phyloP scores from a whole-genome alignment of 768 basidiomycete species.

The Neoboletus brunneissimus region DNA sequence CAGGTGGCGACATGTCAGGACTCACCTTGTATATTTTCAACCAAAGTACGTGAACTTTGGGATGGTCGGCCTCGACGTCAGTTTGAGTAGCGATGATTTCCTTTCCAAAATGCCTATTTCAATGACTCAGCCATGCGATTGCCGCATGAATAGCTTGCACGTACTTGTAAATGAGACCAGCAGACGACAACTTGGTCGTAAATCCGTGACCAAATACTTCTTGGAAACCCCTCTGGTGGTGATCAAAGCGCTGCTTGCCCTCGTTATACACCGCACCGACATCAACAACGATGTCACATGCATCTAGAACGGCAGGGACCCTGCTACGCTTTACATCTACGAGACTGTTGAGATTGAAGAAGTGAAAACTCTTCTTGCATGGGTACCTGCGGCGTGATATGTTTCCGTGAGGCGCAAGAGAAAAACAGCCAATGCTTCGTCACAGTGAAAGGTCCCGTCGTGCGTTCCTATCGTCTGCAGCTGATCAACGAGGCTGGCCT shows the following conservation, averaged over 20 bases:
- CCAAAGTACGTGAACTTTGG: constrained; percentile 74
- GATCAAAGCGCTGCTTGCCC: constrained; percentile 78
- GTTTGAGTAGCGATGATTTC: constrained; percentile 72
- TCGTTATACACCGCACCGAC: constrained; percentile 92
- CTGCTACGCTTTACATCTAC: constrained; percentile 69
- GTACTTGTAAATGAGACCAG: constrained; percentile 94
- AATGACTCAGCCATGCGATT: constrained; percentile 2
- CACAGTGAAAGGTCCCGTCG: constrained; percentile 94
- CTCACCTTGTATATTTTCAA: constrained; percentile 82
- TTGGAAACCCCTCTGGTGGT: constrained; percentile 91
- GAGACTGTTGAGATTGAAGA: constrained; percentile 1
- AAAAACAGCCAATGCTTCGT: constrained; percentile 93
- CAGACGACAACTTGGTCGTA: constrained; percentile 85
- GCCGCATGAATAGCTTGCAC: constrained; percentile 21
- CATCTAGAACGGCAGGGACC: constrained; percentile 65
- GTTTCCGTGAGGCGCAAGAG: constrained; percentile 74
- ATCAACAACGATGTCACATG: constrained; percentile 94
- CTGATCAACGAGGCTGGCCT: background rate
- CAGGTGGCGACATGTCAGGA: background rate
- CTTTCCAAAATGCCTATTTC: constrained; percentile 77
- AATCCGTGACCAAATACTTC: constrained; percentile 90
- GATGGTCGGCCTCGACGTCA: constrained; percentile 49
- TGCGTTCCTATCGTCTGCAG: constrained; percentile 85
- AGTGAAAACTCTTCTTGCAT: background rate
- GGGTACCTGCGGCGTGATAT: constrained; percentile 72